Conservation (phyloP, 2,329 filamentous ascomycete species). For the Diplodia corticola region DNA sequence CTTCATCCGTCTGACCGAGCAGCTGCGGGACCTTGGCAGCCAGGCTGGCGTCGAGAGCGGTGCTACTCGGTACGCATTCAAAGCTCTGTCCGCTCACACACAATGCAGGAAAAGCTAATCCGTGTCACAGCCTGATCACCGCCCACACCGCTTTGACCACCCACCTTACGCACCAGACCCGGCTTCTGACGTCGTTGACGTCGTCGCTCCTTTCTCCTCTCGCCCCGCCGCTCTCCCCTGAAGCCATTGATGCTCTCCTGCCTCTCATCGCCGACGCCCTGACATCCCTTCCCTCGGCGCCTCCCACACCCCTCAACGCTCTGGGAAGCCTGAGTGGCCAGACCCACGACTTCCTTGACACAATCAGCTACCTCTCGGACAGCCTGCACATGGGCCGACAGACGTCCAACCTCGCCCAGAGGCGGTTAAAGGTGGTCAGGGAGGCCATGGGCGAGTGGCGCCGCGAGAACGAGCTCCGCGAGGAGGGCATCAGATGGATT, state of each 20-base stretch:
- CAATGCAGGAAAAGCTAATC: background rate
- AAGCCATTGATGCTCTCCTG: constrained; percentile 67
- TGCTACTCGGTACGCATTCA: constrained; percentile 61
- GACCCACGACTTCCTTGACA: constrained; percentile 71
- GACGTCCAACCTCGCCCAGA: constrained; percentile 76
- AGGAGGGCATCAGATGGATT: constrained; percentile 82
- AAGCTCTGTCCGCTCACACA: background rate
- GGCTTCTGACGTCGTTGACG: constrained; percentile 70
- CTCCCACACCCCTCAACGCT: constrained; percentile 64
- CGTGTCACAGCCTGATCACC: constrained; percentile 63
- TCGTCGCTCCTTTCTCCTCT: constrained; percentile 72
- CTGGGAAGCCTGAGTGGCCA: constrained; percentile 67
- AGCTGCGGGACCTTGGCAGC: constrained; percentile 70
- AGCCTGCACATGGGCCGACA: constrained; percentile 93
- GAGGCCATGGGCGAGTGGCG: constrained; percentile 85
- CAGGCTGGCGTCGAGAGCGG: constrained; percentile 72
- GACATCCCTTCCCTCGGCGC: constrained; percentile 66
- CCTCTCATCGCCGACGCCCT: constrained; percentile 66
- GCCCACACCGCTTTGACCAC: constrained; percentile 73
- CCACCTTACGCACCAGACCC: constrained; percentile 73
- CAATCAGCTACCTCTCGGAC: constrained; percentile 83
- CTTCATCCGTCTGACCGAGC: constrained; percentile 66
- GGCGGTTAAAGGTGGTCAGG: constrained; percentile 76
- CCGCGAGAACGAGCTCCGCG: constrained; percentile 76
- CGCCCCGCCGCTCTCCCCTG: constrained; percentile 61